phyloP scores from a whole-genome alignment of 768 basidiomycete genomes.

The Mycena galericulata region DNA sequence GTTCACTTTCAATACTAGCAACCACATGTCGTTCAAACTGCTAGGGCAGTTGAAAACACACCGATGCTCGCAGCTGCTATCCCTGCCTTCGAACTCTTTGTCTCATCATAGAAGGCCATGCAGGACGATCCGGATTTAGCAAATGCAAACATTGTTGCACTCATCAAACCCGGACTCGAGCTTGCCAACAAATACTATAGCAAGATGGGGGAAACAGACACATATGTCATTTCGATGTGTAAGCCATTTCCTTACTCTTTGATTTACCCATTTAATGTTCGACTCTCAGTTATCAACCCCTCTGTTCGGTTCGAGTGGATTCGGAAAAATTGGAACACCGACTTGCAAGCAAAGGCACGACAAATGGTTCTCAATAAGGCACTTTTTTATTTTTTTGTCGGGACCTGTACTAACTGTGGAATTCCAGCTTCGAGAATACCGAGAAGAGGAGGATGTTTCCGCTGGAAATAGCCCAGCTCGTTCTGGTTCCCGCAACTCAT shows the following conservation, averaged over 20 bases:
- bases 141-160: slow-evolving; percentile 2
- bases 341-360: neutral
- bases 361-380: neutral
- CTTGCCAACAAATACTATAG: slow-evolving; percentile 6
- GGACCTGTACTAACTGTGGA: no score
- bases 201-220: slow-evolving; percentile 3
- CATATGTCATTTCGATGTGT: neutral
- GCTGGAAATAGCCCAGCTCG: no score
- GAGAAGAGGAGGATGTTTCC: no score
- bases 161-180: slow-evolving; percentile 8
- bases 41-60: slow-evolving; percentile 6
- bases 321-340: neutral
- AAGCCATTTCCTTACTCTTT: neutral
- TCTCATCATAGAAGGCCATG: slow-evolving; percentile 3
- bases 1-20: neutral
- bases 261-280: neutral
- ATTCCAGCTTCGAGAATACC: no score
- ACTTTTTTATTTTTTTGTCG: neutral
- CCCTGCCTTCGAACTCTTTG: slow-evolving; percentile 7
- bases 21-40: slow-evolving; percentile 8
- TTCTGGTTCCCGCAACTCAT: no score
- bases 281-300: neutral
- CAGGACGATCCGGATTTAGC: neutral
- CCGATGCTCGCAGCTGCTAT: slow-evolving; percentile 9
- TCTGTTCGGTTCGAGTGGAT: neutral